These are phyloP conservation scores for Xylariomycetidae sp. DNA, from an alignment of 2,329 filamentous ascomycete species.

Conservation along the genomic window DNA sequence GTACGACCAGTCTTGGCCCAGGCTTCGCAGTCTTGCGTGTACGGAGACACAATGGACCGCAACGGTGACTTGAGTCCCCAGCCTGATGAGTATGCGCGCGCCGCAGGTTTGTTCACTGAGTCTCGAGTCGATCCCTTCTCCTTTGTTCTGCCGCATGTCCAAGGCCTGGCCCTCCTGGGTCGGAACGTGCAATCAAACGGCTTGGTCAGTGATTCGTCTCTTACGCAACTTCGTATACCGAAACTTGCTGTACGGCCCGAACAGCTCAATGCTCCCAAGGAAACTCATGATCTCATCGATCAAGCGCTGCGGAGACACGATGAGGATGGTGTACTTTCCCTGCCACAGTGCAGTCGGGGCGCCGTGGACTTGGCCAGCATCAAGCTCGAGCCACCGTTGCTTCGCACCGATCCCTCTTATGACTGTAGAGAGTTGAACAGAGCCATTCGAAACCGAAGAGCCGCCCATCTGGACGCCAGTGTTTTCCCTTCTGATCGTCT, in stretches of 20 bases:
- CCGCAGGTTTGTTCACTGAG: conserved; percentile 19
- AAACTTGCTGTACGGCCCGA: conserved; percentile 8
- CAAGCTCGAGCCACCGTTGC: conserved; percentile 21
- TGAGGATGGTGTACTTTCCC: neutral
- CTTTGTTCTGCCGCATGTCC: conserved; percentile 8
- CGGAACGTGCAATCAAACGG: too few species aligned
- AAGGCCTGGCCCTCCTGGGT: conserved; percentile 3
- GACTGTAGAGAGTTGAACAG: conserved; percentile 17
- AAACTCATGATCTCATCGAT: conserved; percentile 11
- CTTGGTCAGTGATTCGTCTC: conserved; percentile 9
- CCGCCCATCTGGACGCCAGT: conserved; percentile 8
- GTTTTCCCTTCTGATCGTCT: conserved; percentile 22
- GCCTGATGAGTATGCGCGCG: conserved; percentile 21
- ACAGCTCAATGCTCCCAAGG: conserved; percentile 12
- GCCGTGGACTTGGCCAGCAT: conserved; percentile 6
- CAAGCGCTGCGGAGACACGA: conserved; percentile 7
- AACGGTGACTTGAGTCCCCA: too few species aligned
- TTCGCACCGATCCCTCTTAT: conserved; percentile 22
- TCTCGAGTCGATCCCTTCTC: conserved; percentile 14
- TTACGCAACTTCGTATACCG: conserved; percentile 15
- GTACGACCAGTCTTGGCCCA: too few species aligned
- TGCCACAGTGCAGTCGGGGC: neutral
- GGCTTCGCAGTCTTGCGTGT: too few species aligned
- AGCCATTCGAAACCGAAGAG: conserved; percentile 10
- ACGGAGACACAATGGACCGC: too few species aligned